Base-by-base conservation (phyloP, 768 basidiomycete genomes). In the Rhodotorula babjevae region DNA sequence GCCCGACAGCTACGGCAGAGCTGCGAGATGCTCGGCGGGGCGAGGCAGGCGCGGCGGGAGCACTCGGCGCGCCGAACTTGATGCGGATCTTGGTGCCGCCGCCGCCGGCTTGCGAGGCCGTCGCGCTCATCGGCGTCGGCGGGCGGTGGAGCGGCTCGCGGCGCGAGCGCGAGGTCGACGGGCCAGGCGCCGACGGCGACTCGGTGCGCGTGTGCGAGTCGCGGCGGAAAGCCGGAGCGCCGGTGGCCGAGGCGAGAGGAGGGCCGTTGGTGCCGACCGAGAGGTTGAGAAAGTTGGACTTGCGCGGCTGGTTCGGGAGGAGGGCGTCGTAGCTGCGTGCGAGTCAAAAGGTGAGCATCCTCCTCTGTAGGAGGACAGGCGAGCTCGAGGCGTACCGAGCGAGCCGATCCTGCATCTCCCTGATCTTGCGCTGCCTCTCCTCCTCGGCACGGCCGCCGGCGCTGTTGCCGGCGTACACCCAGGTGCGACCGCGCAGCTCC, bases 271-370 rank as follows among this genome's bases (percentile, higher is more conserved):
- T 25, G 8, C 55, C 36, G 21, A 19, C 42, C 31, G 60, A 57
- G 36, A 72, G 53, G 65, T 62, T 68, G 65, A 76, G 68, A 19
- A 72, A 67, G 59, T 67, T 67, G 52, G 74, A 76, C 60, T 76
- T 76, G 56, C 74, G 65, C 12, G 74, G 74, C 55, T 76, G 74
- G n/a, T 72, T 76, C 19, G 74, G 74, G 19, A 76, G 65, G 47
- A 76, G 66, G 2, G 47, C 46, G 63, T 76, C 74, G 65, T 76
- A 76, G n/a, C 74, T 69, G 44, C 21, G 36, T 9, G 15, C 2
- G 15, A 23, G 14, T 27, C 50, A 4, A 52, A 12, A 5, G 19
- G 47, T 62, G 29, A 62, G 33, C n/a, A n/a, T n/a, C n/a, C n/a
- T n/a, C n/a, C n/a, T n/a, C n/a, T n/a, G n/a, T n/a, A 16, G 36